Conservation (phyloP, 129 eudicot genomes). For the Artemisia argyi region DNA sequence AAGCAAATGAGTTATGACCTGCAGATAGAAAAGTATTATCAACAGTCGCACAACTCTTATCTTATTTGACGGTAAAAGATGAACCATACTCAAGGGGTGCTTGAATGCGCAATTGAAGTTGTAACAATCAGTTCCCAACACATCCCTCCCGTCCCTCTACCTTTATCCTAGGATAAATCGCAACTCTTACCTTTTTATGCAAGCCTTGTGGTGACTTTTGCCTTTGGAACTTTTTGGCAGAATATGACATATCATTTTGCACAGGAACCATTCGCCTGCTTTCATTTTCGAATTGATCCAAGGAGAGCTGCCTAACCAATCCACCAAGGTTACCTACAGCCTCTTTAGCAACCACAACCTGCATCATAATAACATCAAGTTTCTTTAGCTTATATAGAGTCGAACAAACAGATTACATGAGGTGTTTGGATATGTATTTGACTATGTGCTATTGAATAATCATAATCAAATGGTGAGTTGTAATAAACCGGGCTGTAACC, state of each 20-base stretch:
- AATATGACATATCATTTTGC: slow-evolving; percentile 63
- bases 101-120: neutral
- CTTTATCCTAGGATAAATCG: neutral
- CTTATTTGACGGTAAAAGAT: neutral
- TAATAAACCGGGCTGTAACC: too few relatives aligned
- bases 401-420: too few relatives aligned
- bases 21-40: slow-evolving; percentile 29
- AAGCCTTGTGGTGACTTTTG: slow-evolving; percentile 96
- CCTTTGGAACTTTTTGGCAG: slow-evolving; percentile 66
- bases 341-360: slow-evolving; percentile 99
- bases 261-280: slow-evolving; percentile 89
- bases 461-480: too few relatives aligned
- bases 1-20: slow-evolving; percentile 82
- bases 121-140: neutral
- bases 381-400: neutral
- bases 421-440: too few relatives aligned
- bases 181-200: slow-evolving; percentile 80
- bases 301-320: slow-evolving; percentile 84
- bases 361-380: slow-evolving; percentile 21
- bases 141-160: too few relatives aligned
- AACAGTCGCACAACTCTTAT: neutral
- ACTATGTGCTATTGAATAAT: too few relatives aligned
- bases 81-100: neutral
- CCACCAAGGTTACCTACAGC: slow-evolving; percentile 94
- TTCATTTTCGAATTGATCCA: slow-evolving; percentile 98